Conservation (phyloP, 2,329 filamentous ascomycete genomes). For the Chrysoporthe puriensis region DNA sequence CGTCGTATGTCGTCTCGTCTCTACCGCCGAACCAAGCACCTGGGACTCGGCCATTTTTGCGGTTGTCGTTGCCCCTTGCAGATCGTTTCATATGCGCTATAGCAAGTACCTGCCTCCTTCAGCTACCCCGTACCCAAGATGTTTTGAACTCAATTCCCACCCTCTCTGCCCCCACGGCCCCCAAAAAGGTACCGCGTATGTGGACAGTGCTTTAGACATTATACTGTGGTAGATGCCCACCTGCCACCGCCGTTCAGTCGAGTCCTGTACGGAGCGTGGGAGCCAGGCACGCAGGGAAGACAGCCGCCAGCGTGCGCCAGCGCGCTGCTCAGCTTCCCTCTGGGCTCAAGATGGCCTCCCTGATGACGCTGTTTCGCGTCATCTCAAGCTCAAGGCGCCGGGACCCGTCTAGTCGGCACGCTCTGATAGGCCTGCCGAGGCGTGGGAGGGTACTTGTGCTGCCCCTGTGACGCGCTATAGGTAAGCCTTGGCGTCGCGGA, state of each 20-base stretch:
- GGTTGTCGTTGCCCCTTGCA: neutral
- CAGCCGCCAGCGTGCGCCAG: neutral
- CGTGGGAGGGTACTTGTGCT: neutral
- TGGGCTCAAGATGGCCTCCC: neutral
- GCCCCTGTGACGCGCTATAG: slow-evolving; percentile 3
- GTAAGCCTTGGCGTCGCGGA: neutral
- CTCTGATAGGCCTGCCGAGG: neutral
- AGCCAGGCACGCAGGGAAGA: neutral
- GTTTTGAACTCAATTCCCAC: no score
- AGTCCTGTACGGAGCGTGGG: no score
- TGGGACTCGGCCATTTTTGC: neutral
- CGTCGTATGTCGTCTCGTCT: neutral
- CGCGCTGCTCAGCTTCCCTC: neutral
- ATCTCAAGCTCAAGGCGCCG: neutral
- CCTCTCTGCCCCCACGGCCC: no score
- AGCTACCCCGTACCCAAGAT: neutral
- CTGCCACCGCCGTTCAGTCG: no score
- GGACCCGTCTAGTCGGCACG: neutral
- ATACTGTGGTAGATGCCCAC: no score
- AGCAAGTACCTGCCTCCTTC: neutral
- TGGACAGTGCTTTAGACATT: no score
- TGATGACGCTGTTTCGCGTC: slow-evolving; percentile 9
- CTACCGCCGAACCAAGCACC: neutral
- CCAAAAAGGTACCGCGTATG: neutral
- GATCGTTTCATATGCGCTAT: neutral